Percentiles rank a stretch among this genome's conserved stretches.
These are phyloP conservation scores for Venustampulla echinocandica DNA, from an alignment of 495 filamentous ascomycete genomes.

Conservation along the genomic window DNA sequence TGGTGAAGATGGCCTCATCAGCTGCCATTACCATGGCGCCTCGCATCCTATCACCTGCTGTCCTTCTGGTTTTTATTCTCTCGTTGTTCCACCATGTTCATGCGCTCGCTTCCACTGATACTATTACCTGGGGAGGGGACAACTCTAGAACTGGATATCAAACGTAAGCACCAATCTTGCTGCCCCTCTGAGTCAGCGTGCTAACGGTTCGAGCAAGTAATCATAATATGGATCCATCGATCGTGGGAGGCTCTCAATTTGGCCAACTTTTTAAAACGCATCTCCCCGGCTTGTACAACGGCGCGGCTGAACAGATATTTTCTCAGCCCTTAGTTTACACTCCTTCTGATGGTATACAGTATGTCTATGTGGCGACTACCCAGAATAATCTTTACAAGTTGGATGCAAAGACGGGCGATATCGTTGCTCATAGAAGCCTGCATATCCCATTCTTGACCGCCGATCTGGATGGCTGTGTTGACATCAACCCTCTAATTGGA, in stretches of 20 bases:
- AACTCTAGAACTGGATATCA: slow-evolving; percentile 38
- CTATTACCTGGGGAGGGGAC: slow-evolving; percentile 39
- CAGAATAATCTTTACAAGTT: slow-evolving; percentile 39
- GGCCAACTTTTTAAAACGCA: slow-evolving; percentile 34
- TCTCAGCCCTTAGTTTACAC: slow-evolving; percentile 41
- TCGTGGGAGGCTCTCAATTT: slow-evolving; percentile 33
- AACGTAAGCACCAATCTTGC: slow-evolving; percentile 28
- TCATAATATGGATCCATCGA: slow-evolving; percentile 39
- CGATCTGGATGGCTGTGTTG: slow-evolving; percentile 38
- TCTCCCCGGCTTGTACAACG: slow-evolving; percentile 31
- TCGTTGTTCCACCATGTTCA: slow-evolving; percentile 14
- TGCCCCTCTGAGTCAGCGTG: too few species aligned
- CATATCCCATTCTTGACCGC: slow-evolving; percentile 35
- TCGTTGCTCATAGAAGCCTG: slow-evolving; percentile 32
- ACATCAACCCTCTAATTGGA: slow-evolving; percentile 37
- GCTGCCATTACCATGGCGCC: background rate
- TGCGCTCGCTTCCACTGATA: slow-evolving; percentile 30
- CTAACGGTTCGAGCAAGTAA: slow-evolving; percentile 19
- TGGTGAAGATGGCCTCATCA: background rate
- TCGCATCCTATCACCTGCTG: slow-evolving; percentile 10
- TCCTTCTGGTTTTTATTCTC: slow-evolving; percentile 13
- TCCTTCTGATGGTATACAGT: slow-evolving; percentile 30
- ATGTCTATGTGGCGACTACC: slow-evolving; percentile 37
- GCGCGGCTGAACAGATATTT: slow-evolving; percentile 31
- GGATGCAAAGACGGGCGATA: slow-evolving; percentile 37